Conservation (phyloP, 805 yeast species). For the Wickerhamomyces mucosus region DNA sequence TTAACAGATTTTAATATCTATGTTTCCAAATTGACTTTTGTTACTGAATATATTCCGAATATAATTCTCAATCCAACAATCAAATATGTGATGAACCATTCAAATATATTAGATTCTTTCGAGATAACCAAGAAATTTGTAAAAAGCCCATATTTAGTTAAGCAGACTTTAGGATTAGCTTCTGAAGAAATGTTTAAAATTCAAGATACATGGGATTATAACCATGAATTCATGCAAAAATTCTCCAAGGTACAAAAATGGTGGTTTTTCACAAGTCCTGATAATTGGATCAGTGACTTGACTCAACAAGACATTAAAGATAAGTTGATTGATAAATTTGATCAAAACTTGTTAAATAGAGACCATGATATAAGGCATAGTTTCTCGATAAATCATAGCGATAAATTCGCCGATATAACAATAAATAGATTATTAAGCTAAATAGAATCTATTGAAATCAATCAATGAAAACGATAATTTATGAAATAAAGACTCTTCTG, state of each 20-base stretch:
- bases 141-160: constrained; percentile 32
- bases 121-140: constrained; percentile 34
- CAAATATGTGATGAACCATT: constrained; percentile 5
- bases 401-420: constrained; percentile 35
- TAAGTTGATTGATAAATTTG: constrained; percentile 24
- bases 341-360: constrained; percentile 22
- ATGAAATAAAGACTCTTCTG: no score
- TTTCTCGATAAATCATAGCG: constrained; percentile 49
- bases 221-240: constrained; percentile 27
- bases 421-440: constrained; percentile 5
- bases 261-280: constrained; percentile 48
- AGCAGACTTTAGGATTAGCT: constrained; percentile 49
- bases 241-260: constrained; percentile 26
- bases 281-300: constrained; percentile 53
- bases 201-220: constrained; percentile 35
- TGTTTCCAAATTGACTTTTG: constrained; percentile 22
- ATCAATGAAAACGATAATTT: no score
- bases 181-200: constrained; percentile 49
- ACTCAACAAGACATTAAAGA: constrained; percentile 36
- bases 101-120: constrained; percentile 5
- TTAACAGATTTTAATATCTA: constrained; percentile 21
- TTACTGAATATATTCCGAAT: constrained; percentile 19
- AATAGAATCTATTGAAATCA: no score
- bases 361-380: constrained; percentile 40
- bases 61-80: constrained; percentile 5